Conservation (phyloP, 768 basidiomycete genomes). For the Xerocomellus intermedius region DNA sequence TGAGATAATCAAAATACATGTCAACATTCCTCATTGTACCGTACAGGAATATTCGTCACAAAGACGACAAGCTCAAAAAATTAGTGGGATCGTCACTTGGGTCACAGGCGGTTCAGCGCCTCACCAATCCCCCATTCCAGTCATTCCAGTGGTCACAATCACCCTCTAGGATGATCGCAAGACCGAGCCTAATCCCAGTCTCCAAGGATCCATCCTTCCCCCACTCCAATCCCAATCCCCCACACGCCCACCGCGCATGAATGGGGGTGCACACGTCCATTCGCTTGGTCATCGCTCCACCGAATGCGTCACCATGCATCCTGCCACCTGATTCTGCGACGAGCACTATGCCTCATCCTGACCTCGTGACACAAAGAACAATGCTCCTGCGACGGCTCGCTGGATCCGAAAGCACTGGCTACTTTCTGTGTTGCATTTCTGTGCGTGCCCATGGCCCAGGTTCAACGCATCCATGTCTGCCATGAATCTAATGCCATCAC, state of each 20-base stretch:
- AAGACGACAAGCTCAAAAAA: slow-evolving; percentile 32
- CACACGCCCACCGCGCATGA: slow-evolving; percentile 23
- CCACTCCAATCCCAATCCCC: slow-evolving; percentile 32
- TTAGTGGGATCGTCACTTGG: slow-evolving; percentile 23
- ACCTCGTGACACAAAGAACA: neutral
- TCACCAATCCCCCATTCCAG: slow-evolving; percentile 27
- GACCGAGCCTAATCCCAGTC: slow-evolving; percentile 33
- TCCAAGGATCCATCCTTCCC: slow-evolving; percentile 43
- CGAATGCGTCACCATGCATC: slow-evolving; percentile 23
- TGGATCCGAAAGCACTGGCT: slow-evolving; percentile 18
- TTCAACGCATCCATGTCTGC: slow-evolving; percentile 17
- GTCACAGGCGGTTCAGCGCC: slow-evolving; percentile 30
- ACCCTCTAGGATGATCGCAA: slow-evolving; percentile 13
- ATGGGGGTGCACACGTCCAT: slow-evolving; percentile 30
- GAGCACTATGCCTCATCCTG: slow-evolving; percentile 1
- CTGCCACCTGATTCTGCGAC: slow-evolving; percentile 27
- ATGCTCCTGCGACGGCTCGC: slow-evolving; percentile 30
- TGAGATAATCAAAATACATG: slow-evolving; percentile 19
- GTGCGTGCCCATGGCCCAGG: slow-evolving; percentile 34
- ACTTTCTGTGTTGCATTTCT: slow-evolving; percentile 28
- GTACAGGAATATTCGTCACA: slow-evolving; percentile 15
- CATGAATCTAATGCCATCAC: slow-evolving; percentile 9
- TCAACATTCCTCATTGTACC: slow-evolving; percentile 17
- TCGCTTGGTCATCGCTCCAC: slow-evolving; percentile 39
- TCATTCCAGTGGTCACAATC: slow-evolving; percentile 20